Base-by-base conservation (phyloP, 2,329 filamentous ascomycete species). In the Trichophyton equinum region DNA sequence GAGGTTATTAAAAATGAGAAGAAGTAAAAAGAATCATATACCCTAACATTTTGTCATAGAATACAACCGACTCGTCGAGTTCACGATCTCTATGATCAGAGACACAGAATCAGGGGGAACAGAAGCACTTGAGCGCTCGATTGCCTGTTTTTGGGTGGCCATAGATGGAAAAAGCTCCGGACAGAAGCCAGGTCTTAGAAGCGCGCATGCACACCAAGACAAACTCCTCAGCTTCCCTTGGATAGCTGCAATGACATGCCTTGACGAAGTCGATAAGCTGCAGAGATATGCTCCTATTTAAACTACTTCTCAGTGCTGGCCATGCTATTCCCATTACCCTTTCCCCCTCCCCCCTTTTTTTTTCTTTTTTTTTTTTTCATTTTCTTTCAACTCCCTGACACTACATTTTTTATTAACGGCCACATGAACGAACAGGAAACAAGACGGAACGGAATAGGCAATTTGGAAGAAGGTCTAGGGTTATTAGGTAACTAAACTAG, bases 101-200 rank as follows among this genome's bases (percentile, higher is more conserved):
- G 66, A 65, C 20, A 57, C 61, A 8, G 65, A 65, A 57, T 64
- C 65, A 20, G 67, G 62, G 5, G 64, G 62, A 30, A 44, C 25
- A 2, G 65, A 69, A 57, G 60, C 67, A 3, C 64, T 69, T n/a
- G 67, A 69, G 33, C 65, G 66, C 4, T 69, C 68, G 2, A 63
- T 69, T 44, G 68, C 68, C 9, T 69, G 66, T 62, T 64, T 69
- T 57, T 66, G 64, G 60, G 60, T 64, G 9, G 62, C 66, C 8
- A 33, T 67, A 15, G 42, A 62, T 15, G 55, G 60, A 9, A 30
- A 11, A 33, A 49, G 11, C 46, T 20, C 44, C n/a, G 22, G 27
- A n/a, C 46, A 59, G n/a, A 60, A 30, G 42, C 3, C 27, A 38
- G 40, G 18, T 11, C 9, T n/a, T 22, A 25, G 22, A 13, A 33